A percentile compares a stretch with the other conserved stretches of the same genome.
phyloP scores from a whole-genome alignment of 2,329 filamentous ascomycete species.

The Arachnomyces sp. region DNA sequence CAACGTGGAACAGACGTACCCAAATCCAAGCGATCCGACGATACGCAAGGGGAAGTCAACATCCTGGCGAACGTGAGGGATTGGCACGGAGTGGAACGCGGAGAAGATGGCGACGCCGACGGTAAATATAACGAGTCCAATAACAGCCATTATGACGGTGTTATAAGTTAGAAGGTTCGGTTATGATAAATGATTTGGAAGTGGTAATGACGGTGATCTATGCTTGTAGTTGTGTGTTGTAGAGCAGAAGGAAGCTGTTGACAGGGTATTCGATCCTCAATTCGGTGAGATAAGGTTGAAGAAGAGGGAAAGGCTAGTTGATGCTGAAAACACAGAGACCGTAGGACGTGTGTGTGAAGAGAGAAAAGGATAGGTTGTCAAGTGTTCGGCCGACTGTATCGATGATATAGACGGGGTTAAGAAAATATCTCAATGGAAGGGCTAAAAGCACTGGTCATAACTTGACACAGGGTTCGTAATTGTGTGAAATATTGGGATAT shows the following conservation, averaged over 20 bases:
- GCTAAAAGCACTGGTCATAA: too few species aligned
- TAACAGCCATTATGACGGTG: slow-evolving; percentile 12
- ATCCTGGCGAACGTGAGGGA: slow-evolving; percentile 4
- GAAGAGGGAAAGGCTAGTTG: too few species aligned
- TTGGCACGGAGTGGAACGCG: slow-evolving; percentile 6
- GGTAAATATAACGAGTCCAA: slow-evolving; percentile 12
- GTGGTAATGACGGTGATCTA: slow-evolving; percentile 6
- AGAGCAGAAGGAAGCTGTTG: slow-evolving; percentile 4
- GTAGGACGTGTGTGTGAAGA: too few species aligned
- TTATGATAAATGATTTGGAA: slow-evolving; percentile 7
- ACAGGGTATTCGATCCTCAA: too few species aligned
- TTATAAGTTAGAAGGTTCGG: neutral
- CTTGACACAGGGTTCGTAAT: too few species aligned
- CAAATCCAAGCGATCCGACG: slow-evolving; percentile 4
- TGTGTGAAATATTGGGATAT: too few species aligned
- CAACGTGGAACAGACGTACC: slow-evolving; percentile 1
- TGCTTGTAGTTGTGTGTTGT: slow-evolving; percentile 6
- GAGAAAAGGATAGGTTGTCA: too few species aligned
- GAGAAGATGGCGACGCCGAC: slow-evolving; percentile 16
- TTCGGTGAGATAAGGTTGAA: too few species aligned
- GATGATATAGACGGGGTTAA: too few species aligned
- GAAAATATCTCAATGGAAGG: too few species aligned
- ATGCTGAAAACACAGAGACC: too few species aligned
- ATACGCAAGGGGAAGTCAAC: slow-evolving; percentile 7
- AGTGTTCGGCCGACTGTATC: too few species aligned